Evolutionary conservation across 805 yeast genomes (phyloP), one percentile per base, ranked within the genome.

Genomic region (Komagataella kurtzmanii): DNA sequence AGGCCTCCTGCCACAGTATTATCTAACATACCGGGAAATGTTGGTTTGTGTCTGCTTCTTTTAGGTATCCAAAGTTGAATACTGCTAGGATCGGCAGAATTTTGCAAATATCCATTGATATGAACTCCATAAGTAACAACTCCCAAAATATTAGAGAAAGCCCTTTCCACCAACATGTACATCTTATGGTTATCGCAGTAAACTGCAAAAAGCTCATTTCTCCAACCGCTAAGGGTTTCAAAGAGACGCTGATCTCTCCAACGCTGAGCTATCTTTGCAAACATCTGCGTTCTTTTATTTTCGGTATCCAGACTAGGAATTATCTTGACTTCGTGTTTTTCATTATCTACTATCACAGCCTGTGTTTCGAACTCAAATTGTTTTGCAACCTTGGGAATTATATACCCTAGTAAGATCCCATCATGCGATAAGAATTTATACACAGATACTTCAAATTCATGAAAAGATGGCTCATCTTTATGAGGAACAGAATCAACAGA

Each of bases 1-100:
- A 93, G 60, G 0, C 99, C 99, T 1, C 99, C 99, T 0, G 96
- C 99, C 6, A 93, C 86, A 1, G 95, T 88, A 64, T 90, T 91
- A 64, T 93, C 99, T 44, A 90, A 74, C 85, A 80, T 84, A 0
- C 86, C 85, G 0, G 99, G 98, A 68, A 79, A 91, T 0, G 99
- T 93, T 17, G 83, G 83, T 64, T 93, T 93, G 1, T 80, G 74
- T 4, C 70, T 64, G 0, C 97, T 76, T 56, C 99, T 70, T 54
- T 88, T 70, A 0, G 99, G 96, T 7, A 91, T 74, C 98, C 98
- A 93, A 53, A 85, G 59, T 58, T 77, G 75, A 36, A 76, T 55
- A 36, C 62, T 52, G 0, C 62, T 56, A 2, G 79, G 74, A 0
- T 50, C 55, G 3, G 53, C 6, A 2, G 53, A 49, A 6, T 49